Percentiles rank a stretch among this genome's conserved stretches.
Conservation (phyloP, 1,284 basidiomycete genomes). For the Cystobasidiaceae sp. region DNA sequence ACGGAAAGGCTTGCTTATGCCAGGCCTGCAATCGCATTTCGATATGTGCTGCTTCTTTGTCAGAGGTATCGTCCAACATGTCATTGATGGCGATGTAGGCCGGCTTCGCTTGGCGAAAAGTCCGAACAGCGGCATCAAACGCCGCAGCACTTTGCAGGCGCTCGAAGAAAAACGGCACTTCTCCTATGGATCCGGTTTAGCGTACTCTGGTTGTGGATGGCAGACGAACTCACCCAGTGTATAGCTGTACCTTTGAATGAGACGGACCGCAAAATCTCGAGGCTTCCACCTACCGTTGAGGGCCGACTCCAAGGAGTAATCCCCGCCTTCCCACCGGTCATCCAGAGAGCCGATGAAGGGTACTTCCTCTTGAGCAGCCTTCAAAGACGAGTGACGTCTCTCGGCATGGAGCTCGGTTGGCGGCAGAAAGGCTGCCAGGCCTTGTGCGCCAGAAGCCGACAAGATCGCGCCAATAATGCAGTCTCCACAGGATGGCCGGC, state of each 20-base stretch:
- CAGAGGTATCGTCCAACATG: neutral
- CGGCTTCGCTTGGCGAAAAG: neutral
- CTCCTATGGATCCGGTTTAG: too few species aligned
- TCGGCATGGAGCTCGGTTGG: neutral
- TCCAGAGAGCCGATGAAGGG: neutral
- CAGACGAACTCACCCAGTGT: neutral
- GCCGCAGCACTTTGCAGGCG: too few species aligned
- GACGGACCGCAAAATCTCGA: conserved; percentile 3
- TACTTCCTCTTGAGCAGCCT: neutral
- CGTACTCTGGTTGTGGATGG: too few species aligned
- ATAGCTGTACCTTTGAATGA: neutral
- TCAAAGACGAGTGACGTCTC: neutral
- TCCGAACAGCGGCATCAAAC: neutral
- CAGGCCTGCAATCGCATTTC: neutral
- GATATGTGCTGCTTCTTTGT: neutral
- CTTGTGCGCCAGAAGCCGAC: neutral
- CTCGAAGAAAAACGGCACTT: too few species aligned
- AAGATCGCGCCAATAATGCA: neutral
- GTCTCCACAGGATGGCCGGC: neutral
- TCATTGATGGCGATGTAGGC: neutral
- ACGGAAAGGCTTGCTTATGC: too few species aligned
- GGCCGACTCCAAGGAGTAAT: neutral
- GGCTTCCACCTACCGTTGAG: neutral
- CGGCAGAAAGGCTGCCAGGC: conserved; percentile 3
- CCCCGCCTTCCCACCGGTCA: neutral